Conservation (phyloP, 192 early-diverging fungal species). For the Linnemannia hyalina region DNA sequence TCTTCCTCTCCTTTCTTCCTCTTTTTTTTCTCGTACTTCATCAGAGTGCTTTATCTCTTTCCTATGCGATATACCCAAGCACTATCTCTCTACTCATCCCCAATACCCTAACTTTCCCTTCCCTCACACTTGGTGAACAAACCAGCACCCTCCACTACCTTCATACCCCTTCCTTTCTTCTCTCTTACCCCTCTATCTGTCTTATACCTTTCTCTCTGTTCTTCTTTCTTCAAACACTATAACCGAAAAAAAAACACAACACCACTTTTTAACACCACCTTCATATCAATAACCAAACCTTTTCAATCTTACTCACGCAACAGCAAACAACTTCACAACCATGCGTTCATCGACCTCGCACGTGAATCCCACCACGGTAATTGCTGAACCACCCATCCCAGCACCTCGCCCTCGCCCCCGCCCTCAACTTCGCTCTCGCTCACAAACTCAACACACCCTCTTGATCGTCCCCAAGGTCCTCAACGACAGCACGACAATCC, state of each 20-base stretch:
- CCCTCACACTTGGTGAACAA: background rate
- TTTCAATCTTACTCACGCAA: too few relatives aligned
- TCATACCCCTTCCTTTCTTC: background rate
- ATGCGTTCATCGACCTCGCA: background rate
- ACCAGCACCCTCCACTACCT: background rate
- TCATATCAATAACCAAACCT: too few relatives aligned
- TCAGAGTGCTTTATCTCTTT: background rate
- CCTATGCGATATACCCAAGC: background rate
- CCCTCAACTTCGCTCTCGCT: background rate
- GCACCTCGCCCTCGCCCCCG: background rate
- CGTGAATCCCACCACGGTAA: background rate
- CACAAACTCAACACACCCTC: background rate
- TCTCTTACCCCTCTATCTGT: too few relatives aligned
- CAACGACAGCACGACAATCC: conserved; percentile 27
- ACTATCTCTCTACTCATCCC: background rate
- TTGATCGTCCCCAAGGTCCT: background rate
- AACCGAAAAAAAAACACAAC: too few relatives aligned
- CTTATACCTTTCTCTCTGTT: background rate
- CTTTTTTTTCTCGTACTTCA: background rate
- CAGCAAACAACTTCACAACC: background rate
- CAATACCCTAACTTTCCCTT: background rate
- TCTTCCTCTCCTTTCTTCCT: background rate
- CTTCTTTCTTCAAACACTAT: too few relatives aligned
- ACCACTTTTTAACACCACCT: too few relatives aligned
- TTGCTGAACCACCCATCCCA: background rate